phyloP scores from a whole-genome alignment of 768 basidiomycete species.

The Pleurotus cornucopiae region DNA sequence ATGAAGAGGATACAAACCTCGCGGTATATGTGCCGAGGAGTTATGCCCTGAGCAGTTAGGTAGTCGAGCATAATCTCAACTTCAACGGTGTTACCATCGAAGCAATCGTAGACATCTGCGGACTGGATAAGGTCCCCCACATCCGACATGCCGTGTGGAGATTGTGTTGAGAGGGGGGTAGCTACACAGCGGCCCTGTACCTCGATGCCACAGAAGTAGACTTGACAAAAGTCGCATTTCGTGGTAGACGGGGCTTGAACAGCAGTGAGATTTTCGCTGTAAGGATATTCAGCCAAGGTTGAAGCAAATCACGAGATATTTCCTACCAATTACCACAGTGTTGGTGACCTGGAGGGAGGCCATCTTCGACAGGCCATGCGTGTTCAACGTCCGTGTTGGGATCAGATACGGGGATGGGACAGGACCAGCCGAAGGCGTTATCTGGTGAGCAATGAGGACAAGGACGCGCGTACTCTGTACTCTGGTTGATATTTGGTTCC shows the following conservation, averaged over 20 bases:
- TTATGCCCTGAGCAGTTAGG: conserved; percentile 54
- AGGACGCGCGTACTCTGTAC: conserved; percentile 64
- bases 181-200: conserved; percentile 73
- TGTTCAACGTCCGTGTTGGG: conserved; percentile 62
- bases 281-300: background rate
- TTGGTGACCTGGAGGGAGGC: conserved; percentile 73
- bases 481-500: conserved; percentile 65
- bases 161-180: conserved; percentile 48
- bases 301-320: background rate
- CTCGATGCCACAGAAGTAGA: conserved; percentile 79
- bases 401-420: conserved; percentile 77
- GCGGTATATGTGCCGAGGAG: conserved; percentile 71
- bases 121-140: conserved; percentile 77
- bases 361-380: conserved; percentile 77
- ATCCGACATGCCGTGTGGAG: conserved; percentile 66
- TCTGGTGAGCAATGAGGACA: conserved; percentile 73
- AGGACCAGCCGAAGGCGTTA: conserved; percentile 76
- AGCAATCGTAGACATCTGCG: conserved; percentile 74
- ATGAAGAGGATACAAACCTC: conserved; percentile 47
- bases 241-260: conserved; percentile 72
- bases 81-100: conserved; percentile 73
- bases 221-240: conserved; percentile 79
- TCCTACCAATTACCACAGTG: conserved; percentile 79
- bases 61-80: conserved; percentile 86
- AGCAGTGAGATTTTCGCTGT: conserved; percentile 73